Percentiles rank a stretch among this genome's conserved stretches.
Evolutionary conservation across 345 rosid species (phyloP).

Genomic region (Angophora floribunda): DNA sequence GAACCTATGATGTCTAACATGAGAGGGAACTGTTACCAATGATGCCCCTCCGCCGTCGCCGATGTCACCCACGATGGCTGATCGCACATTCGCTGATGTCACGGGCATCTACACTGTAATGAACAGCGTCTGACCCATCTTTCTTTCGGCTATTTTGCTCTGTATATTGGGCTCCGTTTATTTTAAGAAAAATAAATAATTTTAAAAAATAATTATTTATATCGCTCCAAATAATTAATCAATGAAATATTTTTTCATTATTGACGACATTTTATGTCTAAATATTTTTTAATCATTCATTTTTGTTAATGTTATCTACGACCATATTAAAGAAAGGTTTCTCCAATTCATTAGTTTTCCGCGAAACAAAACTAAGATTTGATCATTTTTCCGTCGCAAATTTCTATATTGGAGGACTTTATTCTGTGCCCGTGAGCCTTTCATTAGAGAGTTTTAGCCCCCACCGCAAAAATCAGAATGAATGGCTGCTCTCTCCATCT

Average conservation of each 20-base stretch:
- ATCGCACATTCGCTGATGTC: background rate
- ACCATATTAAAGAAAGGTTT: background rate
- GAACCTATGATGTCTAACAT: background rate
- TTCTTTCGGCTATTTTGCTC: background rate
- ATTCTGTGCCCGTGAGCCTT: background rate
- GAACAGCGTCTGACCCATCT: background rate
- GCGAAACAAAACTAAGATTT: background rate
- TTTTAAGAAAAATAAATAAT: background rate
- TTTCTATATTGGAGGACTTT: background rate
- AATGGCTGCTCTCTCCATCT: no score
- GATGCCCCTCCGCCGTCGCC: background rate
- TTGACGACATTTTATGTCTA: background rate
- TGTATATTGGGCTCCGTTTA: background rate
- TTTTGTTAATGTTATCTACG: fast-evolving
- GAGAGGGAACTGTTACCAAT: background rate
- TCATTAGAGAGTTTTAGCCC: background rate
- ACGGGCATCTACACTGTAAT: background rate
- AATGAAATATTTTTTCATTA: fast-evolving
- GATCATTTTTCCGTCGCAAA: background rate
- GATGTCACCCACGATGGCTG: background rate
- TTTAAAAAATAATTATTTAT: fast-evolving
- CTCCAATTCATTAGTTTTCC: background rate
- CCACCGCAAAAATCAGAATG: no score
- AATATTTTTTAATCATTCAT: background rate
- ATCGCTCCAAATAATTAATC: background rate